Evolutionary conservation across 164 flowering plant genomes (phyloP), one percentile per base, ranked within the genome.

Genomic region (Vitis labrusca): DNA sequence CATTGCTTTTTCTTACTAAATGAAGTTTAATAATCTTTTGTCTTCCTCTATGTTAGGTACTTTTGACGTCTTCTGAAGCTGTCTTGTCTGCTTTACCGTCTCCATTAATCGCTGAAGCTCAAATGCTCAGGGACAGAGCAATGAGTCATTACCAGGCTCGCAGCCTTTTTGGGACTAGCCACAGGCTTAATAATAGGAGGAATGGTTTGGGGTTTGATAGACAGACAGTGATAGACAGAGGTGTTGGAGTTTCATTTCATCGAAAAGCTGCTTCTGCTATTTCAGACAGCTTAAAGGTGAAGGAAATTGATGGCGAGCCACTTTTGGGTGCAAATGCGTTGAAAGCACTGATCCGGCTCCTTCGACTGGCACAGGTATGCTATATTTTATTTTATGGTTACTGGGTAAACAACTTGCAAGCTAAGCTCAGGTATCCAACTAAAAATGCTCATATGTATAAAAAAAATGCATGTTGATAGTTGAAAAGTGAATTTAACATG

Each of bases 61-160:
- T 94, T 54, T 85, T 94, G 79, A 94, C 97, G 68, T 92, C 97
- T 64, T 92, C 98, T 11, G 98, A 94, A 71, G 97, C 93, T 69
- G 91, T 92, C 76, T 73, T 94, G 56, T 86, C 95, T 47, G 97
- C 92, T 30, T 74, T 94, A 67, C 93, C 97, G 37, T 91, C 98
- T 63, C 88, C 94, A 47, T 85, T 94, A 69, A 89, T 94, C 62
- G 97, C 97, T 69, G 98, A 94, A 85, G 98, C 98, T 9, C 97
- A 94, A 72, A 86, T 94, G 97, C 89, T 94, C 4, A 83, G 98
- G 73, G 98, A 94, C 72, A 85, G 98, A 71, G 95, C 91, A 68
- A 81, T 89, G 97, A 92, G 97, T 78, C 97, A 89, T 73, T 94
- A 91, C 83, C 94, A 92, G 73, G 93, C 97, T 53, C 93, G 90